These are phyloP conservation scores for Penicillium decumbens DNA, from an alignment of 2,329 filamentous ascomycete species.

Conservation along the genomic window DNA sequence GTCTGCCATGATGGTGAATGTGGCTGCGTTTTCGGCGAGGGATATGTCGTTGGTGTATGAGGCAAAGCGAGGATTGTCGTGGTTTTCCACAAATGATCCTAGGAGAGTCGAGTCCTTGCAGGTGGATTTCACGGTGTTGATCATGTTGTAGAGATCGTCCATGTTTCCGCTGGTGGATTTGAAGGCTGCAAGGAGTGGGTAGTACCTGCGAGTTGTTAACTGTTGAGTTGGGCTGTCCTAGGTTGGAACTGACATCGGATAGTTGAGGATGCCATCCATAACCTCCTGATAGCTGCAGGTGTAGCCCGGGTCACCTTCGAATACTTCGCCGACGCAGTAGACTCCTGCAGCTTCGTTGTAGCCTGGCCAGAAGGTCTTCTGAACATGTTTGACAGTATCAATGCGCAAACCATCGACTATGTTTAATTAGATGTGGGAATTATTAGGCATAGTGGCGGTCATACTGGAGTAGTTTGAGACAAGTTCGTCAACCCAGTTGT, in stretches of 20 bases:
- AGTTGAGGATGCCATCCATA: conserved; percentile 48
- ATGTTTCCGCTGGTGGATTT: conserved; percentile 34
- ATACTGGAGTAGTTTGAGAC: conserved; percentile 60
- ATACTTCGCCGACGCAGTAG: conserved; percentile 49
- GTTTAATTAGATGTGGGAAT: no score
- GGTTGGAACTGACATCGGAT: conserved; percentile 33
- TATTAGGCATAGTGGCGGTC: not conserved
- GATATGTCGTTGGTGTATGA: conserved; percentile 32
- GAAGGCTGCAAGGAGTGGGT: conserved; percentile 36
- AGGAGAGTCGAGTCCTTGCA: conserved; percentile 48
- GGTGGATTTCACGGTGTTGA: conserved; percentile 29
- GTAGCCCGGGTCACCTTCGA: conserved; percentile 38
- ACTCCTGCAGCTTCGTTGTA: conserved; percentile 43
- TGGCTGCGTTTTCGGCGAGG: conserved; percentile 58
- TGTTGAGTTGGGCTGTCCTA: conserved; percentile 32
- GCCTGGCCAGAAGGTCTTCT: conserved; percentile 43
- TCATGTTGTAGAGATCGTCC: conserved; percentile 32
- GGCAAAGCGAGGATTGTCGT: conserved; percentile 57
- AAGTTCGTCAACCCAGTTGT: conserved; percentile 57
- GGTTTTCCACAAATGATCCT: conserved; percentile 58
- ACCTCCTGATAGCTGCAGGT: conserved; percentile 45
- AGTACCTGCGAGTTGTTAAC: conserved; percentile 44
- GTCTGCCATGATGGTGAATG: conserved; percentile 56
- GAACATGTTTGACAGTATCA: conserved; percentile 50
- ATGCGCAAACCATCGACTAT: conserved; percentile 50